phyloP scores from a whole-genome alignment of 2,329 filamentous ascomycete species.

The Aspergillus sp. region DNA sequence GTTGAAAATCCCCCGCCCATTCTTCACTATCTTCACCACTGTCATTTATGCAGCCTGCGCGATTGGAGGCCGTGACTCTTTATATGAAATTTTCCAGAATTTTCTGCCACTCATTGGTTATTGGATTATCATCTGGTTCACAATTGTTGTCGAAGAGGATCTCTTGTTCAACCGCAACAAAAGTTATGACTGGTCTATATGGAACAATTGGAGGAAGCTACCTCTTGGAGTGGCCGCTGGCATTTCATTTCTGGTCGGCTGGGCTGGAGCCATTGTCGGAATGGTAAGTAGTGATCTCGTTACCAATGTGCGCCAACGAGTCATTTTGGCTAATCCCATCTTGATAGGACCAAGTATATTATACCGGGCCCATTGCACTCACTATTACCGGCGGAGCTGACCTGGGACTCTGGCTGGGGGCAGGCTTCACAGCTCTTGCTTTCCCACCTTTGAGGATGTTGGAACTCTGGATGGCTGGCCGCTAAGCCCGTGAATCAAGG shows the following conservation, averaged over 20 bases:
- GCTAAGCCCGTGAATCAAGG: not conserved
- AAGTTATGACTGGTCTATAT: conserved; percentile 38
- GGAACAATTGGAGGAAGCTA: conserved; percentile 33
- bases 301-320: not conserved
- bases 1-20: conserved; percentile 35
- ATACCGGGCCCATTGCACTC: conserved; percentile 31
- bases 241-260: conserved; percentile 33
- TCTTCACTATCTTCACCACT: conserved; percentile 39
- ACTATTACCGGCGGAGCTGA: conserved; percentile 28
- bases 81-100: conserved; percentile 42
- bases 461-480: conserved; percentile 18
- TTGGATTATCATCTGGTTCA: conserved; percentile 41
- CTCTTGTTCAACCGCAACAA: conserved; percentile 36
- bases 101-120: conserved; percentile 46
- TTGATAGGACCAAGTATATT: conserved; percentile 33
- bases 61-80: conserved; percentile 38
- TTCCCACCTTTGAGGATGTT: conserved; percentile 33
- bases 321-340: not conserved
- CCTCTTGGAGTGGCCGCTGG: conserved; percentile 39
- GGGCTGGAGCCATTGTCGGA: conserved; percentile 36
- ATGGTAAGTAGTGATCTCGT: conserved; percentile 28
- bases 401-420: conserved; percentile 33
- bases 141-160: conserved; percentile 39
- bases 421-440: conserved; percentile 27
- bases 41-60: conserved; percentile 40